phyloP scores from a whole-genome alignment of 2,329 filamentous ascomycete genomes.

The Seiridium unicorne region DNA sequence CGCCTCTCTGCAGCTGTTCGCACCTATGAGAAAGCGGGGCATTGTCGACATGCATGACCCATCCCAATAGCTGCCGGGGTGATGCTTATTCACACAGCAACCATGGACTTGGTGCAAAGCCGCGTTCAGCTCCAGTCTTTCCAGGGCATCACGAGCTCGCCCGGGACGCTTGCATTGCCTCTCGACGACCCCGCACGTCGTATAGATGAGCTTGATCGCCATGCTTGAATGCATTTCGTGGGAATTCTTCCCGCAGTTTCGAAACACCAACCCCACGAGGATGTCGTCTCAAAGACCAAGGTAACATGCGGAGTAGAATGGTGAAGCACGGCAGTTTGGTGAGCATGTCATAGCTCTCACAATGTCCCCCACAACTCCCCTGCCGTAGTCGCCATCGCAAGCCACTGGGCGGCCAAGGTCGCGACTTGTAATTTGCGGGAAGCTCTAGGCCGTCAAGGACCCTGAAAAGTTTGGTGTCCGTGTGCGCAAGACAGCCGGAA shows the following conservation, averaged over 20 bases:
- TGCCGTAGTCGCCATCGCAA: not conserved
- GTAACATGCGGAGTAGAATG: not conserved
- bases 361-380: not conserved
- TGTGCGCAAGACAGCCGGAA: not conserved
- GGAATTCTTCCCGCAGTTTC: constrained; percentile 4
- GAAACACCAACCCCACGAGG: not conserved
- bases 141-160: not conserved
- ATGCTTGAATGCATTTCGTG: not conserved
- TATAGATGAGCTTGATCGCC: not conserved
- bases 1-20: not conserved
- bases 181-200: not conserved
- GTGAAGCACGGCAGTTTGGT: constrained; percentile 4
- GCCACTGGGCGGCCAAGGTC: not conserved
- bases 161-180: not conserved
- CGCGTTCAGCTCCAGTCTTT: not conserved
- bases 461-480: not conserved
- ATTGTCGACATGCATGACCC: constrained; percentile 1
- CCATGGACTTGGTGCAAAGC: not conserved
- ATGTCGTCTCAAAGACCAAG: not conserved
- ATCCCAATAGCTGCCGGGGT: constrained; percentile 8
- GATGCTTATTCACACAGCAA: constrained; percentile 12
- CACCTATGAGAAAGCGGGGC: constrained; percentile 3
- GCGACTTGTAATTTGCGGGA: constrained; percentile 4
- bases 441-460: not conserved
- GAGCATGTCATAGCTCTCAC: not conserved